Conservation (phyloP, 257 asterid genomes). For the Penstemon eatonii region DNA sequence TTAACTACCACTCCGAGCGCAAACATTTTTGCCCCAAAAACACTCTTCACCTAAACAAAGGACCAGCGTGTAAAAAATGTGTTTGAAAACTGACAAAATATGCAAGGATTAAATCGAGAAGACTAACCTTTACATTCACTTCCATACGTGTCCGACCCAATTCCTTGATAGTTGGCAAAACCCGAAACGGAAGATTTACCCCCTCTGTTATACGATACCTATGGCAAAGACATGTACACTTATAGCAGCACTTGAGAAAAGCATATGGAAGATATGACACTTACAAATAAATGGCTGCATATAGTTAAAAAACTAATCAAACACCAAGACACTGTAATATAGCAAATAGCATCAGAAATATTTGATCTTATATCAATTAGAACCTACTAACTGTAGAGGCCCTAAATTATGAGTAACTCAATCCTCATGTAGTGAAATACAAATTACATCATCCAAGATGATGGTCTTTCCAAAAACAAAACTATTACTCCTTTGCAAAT, state of each 20-base stretch:
- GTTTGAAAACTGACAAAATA: background rate
- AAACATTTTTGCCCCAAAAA: conserved; percentile 98
- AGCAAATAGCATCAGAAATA: background rate
- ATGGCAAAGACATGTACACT: conserved; percentile 29
- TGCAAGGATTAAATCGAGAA: conserved; percentile 21
- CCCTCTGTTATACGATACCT: conserved; percentile 99
- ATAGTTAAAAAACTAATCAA: background rate
- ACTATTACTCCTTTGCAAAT: background rate
- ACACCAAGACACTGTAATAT: conserved; percentile 4
- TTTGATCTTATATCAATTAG: background rate
- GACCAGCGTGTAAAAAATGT: conserved; percentile 11
- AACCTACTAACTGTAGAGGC: background rate
- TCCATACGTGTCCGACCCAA: conserved; percentile 99
- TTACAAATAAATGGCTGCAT: background rate
- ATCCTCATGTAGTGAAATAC: background rate
- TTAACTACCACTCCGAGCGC: conserved; percentile 97
- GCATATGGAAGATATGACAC: background rate
- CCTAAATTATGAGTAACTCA: background rate
- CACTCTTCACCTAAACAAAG: conserved; percentile 88
- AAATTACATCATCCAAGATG: background rate
- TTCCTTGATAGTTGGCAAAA: conserved; percentile 97
- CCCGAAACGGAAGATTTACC: conserved; percentile 98
- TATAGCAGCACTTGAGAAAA: conserved; percentile 23
- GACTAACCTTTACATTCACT: conserved; percentile 95
- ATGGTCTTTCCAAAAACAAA: too few species aligned